These are phyloP conservation scores for Chernovozyma aurita DNA, from an alignment of 1,139 yeast genomes.

Conservation along the genomic window DNA sequence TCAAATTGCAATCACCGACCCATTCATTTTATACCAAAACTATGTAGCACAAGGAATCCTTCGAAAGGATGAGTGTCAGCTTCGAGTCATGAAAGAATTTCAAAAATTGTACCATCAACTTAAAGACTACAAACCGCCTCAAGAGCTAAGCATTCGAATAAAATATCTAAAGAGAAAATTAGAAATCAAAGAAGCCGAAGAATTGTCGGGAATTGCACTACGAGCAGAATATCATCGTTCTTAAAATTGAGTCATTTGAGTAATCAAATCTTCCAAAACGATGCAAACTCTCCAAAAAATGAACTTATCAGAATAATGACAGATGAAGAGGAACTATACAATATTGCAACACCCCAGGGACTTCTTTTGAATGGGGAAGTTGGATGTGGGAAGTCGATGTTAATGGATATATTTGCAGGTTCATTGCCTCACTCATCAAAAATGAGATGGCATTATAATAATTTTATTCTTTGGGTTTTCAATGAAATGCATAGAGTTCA, in stretches of 20 bases:
- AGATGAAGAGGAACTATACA: conserved; percentile 60
- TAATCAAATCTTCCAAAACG: conserved; percentile 14
- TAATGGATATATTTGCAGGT: conserved; percentile 67
- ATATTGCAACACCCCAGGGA: conserved; percentile 60
- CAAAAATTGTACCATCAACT: conserved; percentile 59
- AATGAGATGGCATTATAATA: conserved; percentile 68
- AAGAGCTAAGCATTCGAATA: conserved; percentile 43
- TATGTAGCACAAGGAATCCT: conserved; percentile 49
- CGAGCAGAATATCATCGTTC: not conserved
- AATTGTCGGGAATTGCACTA: conserved; percentile 8
- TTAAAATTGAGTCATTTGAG: not conserved
- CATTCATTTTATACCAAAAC: conserved; percentile 53
- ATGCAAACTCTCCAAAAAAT: conserved; percentile 25
- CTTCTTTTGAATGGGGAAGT: conserved; percentile 67
- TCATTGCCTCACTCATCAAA: conserved; percentile 61
- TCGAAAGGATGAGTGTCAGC: conserved; percentile 52
- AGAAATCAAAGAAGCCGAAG: conserved; percentile 34
- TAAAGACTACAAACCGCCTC: conserved; percentile 56
- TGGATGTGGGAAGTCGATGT: conserved; percentile 73
- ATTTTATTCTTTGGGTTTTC: conserved; percentile 65
- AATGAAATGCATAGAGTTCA: conserved; percentile 57
- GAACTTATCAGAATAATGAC: conserved; percentile 46
- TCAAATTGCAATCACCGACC: conserved; percentile 49
- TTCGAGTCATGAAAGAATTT: conserved; percentile 60
- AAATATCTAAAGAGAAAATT: conserved; percentile 45